A percentile compares a stretch with the other conserved stretches of the same genome.
These are phyloP conservation scores for Cladophialophora bantiana DNA, from an alignment of 2,329 filamentous ascomycete genomes.

Conservation along the genomic window DNA sequence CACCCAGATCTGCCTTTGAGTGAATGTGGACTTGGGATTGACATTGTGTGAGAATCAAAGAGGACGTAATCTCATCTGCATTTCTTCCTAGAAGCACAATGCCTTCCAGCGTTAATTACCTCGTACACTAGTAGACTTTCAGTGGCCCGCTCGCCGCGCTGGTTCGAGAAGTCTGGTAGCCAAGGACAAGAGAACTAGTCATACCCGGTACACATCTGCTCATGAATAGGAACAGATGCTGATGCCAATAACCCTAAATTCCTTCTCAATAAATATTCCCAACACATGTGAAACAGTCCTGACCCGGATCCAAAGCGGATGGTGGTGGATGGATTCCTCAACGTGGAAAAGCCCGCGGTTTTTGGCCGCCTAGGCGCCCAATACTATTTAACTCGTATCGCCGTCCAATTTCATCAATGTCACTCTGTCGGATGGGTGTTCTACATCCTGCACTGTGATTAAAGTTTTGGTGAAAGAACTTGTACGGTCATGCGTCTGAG, in stretches of 20 bases:
- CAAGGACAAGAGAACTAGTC: background rate
- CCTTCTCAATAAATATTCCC: background rate
- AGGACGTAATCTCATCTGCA: background rate
- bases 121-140: too few relatives aligned
- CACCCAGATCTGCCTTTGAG: background rate
- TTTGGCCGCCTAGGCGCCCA: background rate
- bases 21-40: too few relatives aligned
- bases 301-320: background rate
- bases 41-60: too few relatives aligned
- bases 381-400: conserved; percentile 3
- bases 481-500: background rate
- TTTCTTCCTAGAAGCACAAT: background rate
- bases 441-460: background rate
- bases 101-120: too few relatives aligned
- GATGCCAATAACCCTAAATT: background rate
- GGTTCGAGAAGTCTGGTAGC: background rate
- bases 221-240: background rate
- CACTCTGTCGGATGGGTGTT: background rate
- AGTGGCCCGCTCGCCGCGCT: too few relatives aligned
- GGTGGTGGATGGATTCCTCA: background rate
- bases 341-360: background rate
- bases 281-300: background rate
- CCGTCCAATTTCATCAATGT: conserved; percentile 10
- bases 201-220: background rate
- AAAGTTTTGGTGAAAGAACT: background rate